phyloP scores from a whole-genome alignment of 1,284 basidiomycete species.

The Malassezia sp. region DNA sequence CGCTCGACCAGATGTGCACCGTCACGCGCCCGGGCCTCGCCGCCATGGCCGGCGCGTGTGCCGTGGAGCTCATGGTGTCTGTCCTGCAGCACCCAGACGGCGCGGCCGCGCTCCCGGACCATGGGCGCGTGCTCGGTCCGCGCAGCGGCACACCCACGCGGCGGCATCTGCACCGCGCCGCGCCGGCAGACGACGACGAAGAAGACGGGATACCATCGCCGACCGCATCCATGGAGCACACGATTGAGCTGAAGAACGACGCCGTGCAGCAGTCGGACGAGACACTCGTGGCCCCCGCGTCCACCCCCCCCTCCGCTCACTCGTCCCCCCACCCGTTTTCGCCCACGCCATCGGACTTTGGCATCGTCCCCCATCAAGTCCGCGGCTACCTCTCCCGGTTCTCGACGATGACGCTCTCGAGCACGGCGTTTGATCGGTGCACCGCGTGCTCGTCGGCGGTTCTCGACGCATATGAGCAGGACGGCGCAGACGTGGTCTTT shows the following conservation, averaged over 20 bases:
- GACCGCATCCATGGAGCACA: too few relatives aligned
- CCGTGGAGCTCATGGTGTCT: slow-evolving; percentile 82
- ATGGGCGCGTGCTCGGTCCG: slow-evolving; percentile 20
- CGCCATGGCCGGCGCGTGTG: slow-evolving; percentile 76
- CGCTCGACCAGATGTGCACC: slow-evolving; percentile 97
- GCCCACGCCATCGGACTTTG: too few relatives aligned
- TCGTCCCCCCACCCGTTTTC: too few relatives aligned
- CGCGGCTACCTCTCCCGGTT: slow-evolving; percentile 80
- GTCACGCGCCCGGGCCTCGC: slow-evolving; percentile 93
- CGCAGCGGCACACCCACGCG: slow-evolving; percentile 12
- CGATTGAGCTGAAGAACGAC: too few relatives aligned
- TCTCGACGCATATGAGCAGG: slow-evolving; percentile 49
- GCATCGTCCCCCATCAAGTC: slow-evolving; percentile 60
- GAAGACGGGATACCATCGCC: too few relatives aligned
- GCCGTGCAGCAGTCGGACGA: too few relatives aligned
- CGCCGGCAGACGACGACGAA: neutral
- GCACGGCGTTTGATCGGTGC: slow-evolving; percentile 73
- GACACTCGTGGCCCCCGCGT: too few relatives aligned
- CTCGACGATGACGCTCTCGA: slow-evolving; percentile 68
- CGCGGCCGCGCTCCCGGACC: slow-evolving; percentile 16
- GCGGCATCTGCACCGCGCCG: too few relatives aligned
- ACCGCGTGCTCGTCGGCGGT: slow-evolving; percentile 60
- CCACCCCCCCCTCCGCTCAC: too few relatives aligned
- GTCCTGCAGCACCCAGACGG: slow-evolving; percentile 62
- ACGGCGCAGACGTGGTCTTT: slow-evolving; percentile 68